Base-by-base conservation (phyloP, 768 basidiomycete genomes). In the Kwoniella botswanensis region DNA sequence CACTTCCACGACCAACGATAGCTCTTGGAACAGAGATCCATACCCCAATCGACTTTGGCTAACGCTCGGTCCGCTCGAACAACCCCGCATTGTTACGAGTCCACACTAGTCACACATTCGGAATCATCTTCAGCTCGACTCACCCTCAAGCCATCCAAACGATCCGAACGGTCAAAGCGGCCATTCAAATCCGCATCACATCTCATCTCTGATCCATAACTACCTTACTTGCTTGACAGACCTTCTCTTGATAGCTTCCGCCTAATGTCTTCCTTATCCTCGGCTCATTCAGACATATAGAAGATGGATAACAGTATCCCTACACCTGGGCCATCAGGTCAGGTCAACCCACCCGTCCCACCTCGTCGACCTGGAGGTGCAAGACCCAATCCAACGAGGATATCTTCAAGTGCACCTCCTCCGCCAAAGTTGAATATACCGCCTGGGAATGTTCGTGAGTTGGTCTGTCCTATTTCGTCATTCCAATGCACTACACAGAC, bases 381-480 rank as follows among this genome's bases (percentile, higher is more conserved):
- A 9, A 66, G 79, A 67, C 78, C 78, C 1, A 66, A 59, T 52
- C 74, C 72, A 9, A 59, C 68, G 10, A 63, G 66, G 58, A 55
- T 52, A 21, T 52, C 24, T 15, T 50, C 21, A 55, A 54, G n/a
- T n/a, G 63, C 9, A 15, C 63, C 70, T 18, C 67, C 72, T 7
- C 75, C 76, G n/a, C 73, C 76, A 29, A 75, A 74, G 58, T 63
- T 84, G 4, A 57, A 68, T 17, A 84, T 84, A n/a, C 83, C 83
- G 11, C 53, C 63, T 41, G 83, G 77, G 24, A 84, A 84, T 65
- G 82, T 84, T 73, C 82, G 83, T 82, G 63, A 79, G 79, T 81
- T 22, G 2, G 26, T 54, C n/a, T 56, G 46, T 9, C 17, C 21
- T 50, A 50, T 21, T 6, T 35, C 0, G 35, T 35, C 35, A 35